Conservation (phyloP, 202 grass and related monocot species). For the Elaeis oleifera region DNA sequence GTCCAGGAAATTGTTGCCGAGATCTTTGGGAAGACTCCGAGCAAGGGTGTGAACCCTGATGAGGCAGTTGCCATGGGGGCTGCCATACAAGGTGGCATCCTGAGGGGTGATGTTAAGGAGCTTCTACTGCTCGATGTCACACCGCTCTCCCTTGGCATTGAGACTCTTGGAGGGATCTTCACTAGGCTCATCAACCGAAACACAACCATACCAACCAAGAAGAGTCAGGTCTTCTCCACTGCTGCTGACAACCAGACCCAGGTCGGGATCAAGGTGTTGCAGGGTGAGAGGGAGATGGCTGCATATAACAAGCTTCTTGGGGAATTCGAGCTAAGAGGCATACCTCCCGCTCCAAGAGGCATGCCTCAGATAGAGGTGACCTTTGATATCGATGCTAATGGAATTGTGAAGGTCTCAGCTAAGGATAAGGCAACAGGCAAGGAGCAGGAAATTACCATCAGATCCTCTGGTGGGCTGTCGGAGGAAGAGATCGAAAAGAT, state of each 20-base stretch:
- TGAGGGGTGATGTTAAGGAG: constrained; percentile 18
- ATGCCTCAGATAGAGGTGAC: too few species aligned
- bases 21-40: constrained; percentile 8
- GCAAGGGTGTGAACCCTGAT: constrained; percentile 15
- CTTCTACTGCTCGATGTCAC: constrained; percentile 12
- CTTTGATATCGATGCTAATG: not conserved
- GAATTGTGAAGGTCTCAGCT: constrained; percentile 12
- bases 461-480: constrained; percentile 10
- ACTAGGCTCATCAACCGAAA: constrained; percentile 10
- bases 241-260: constrained; percentile 16
- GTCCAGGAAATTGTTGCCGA: constrained; percentile 7
- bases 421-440: constrained; percentile 13
- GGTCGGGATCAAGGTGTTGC: constrained; percentile 8
- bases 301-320: constrained; percentile 8
- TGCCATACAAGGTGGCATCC: constrained; percentile 11
- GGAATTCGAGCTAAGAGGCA: constrained; percentile 14
- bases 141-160: constrained; percentile 11
- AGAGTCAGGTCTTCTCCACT: constrained; percentile 10
- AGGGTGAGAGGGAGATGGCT: constrained; percentile 15
- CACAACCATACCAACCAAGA: constrained; percentile 15
- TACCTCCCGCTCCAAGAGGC: not conserved
- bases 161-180: constrained; percentile 13
- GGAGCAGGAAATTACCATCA: constrained; percentile 14
- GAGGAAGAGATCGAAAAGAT: constrained; percentile 11
- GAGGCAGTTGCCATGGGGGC: constrained; percentile 16